Evolutionary conservation across 164 flowering plant genomes (phyloP).

Genomic region (Vitis rupestris): DNA sequence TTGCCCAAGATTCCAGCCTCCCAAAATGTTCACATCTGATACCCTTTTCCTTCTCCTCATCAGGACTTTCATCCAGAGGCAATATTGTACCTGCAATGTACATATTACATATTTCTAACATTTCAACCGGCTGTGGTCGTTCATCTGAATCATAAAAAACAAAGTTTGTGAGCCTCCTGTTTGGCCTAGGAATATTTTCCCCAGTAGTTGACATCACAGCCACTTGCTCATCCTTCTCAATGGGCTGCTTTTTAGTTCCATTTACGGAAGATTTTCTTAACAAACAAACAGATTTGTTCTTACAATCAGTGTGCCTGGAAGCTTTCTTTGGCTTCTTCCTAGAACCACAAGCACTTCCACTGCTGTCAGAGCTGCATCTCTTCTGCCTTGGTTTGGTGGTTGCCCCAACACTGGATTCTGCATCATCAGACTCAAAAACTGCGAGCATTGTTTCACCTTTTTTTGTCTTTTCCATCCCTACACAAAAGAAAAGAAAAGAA

Average conservation of each 20-base stretch:
- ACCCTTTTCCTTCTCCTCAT: conserved; percentile 52
- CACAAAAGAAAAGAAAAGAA: too few relatives aligned
- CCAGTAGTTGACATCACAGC: conserved; percentile 62
- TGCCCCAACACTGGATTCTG: too few relatives aligned
- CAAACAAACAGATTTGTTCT: conserved; percentile 51
- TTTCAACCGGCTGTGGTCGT: conserved; percentile 58
- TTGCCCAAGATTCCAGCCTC: conserved; percentile 73
- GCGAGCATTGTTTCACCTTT: too few relatives aligned
- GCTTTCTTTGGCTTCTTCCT: conserved; percentile 72
- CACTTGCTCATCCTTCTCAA: conserved; percentile 58
- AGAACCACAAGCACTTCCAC: conserved; percentile 14
- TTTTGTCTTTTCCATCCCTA: too few relatives aligned
- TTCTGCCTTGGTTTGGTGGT: conserved; percentile 11
- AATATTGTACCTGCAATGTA: conserved; percentile 65
- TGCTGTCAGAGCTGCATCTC: conserved; percentile 13
- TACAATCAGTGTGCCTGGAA: conserved; percentile 68
- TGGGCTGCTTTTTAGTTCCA: conserved; percentile 40
- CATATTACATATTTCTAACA: conserved; percentile 64
- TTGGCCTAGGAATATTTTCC: conserved; percentile 45
- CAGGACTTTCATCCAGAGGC: conserved; percentile 50
- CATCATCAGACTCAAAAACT: too few relatives aligned
- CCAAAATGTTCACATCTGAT: conserved; percentile 87
- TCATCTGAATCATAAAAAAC: conserved; percentile 62
- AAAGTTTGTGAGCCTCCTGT: conserved; percentile 71
- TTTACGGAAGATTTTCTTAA: conserved; percentile 35